Evolutionary conservation across 306 rosid species (phyloP), one percentile per base, ranked within the genome.

Genomic region (Parietaria judaica): DNA sequence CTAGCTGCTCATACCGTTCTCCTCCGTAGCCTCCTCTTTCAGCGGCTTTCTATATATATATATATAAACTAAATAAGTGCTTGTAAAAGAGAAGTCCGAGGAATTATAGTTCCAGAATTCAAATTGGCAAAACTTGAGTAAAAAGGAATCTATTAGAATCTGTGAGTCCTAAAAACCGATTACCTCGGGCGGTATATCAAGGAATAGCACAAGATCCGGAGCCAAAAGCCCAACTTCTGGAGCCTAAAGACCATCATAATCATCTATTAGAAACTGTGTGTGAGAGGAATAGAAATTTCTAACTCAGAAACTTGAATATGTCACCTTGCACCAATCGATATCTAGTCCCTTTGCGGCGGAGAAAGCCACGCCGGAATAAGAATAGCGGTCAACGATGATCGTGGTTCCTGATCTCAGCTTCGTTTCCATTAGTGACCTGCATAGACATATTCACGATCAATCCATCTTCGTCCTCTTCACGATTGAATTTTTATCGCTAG

Each of bases 351-450:
- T 88, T 45, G 98, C 88, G 10, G 94, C 76, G 8, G 98, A 92
- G 83, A 84, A 92, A 63, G 98, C 96, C 68, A 88, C 96, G 15
- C 98, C 96, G n/a, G 96, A 92, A 67, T 79, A 92, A 62, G 96
- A 88, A 79, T 92, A 92, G 70, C 95, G 96, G 74, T 92, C 98
- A 50, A 92, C 94, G 71, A 92, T 81, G 64, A 92, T 87, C 3
- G 90, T 88, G 66, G 78, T 92, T 63, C 98, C 98, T 66, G 84
- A 50, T 75, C 83, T 86, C 69, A 92, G 65, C 73, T 85, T 88
- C 54, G 79, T 64, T 74, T 92, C 96, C 98, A 92, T 92, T 82
- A 84, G 69, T 14, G 81, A 77, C 76, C 98, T 92, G 82, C 61
- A 52, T 8, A 68, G 50, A 70, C 35, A 54, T 45, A 49, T 4